Evolutionary conservation across 805 yeast species (phyloP).

Genomic region (Yarrowia yakushimensis): DNA sequence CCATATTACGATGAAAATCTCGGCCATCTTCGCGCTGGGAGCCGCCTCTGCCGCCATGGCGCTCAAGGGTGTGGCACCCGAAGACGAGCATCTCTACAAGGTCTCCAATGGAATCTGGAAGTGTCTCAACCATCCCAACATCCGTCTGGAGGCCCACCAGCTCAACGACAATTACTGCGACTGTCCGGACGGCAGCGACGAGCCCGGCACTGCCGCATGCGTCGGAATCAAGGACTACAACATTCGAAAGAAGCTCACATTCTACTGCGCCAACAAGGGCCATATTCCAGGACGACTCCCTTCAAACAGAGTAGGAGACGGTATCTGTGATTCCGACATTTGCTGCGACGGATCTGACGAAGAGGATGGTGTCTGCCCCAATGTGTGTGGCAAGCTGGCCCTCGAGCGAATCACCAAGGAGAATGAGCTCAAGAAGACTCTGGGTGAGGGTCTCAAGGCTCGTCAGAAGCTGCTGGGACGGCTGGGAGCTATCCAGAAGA

Average conservation of each 20-base stretch:
- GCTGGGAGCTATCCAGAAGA: conserved; percentile 34
- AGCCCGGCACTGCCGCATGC: conserved; percentile 93
- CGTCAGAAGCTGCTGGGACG: conserved; percentile 37
- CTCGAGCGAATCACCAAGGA: conserved; percentile 38
- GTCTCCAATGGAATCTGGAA: conserved; percentile 55
- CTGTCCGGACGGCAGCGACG: conserved; percentile 97
- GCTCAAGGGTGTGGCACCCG: conserved; percentile 24
- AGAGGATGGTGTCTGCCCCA: conserved; percentile 49
- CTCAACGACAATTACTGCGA: conserved; percentile 91
- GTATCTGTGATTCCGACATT: conserved; percentile 79
- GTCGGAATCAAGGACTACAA: conserved; percentile 28
- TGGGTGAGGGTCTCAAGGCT: conserved; percentile 40
- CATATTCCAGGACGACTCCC: conserved; percentile 61
- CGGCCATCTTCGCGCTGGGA: not conserved
- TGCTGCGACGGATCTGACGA: conserved; percentile 98
- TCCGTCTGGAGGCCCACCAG: conserved; percentile 54
- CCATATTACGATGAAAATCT: not conserved
- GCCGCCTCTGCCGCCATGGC: not conserved
- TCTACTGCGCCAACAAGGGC: conserved; percentile 78
- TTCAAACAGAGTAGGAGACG: conserved; percentile 73
- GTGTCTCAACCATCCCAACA: conserved; percentile 67
- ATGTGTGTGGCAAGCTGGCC: conserved; percentile 52
- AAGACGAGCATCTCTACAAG: conserved; percentile 40
- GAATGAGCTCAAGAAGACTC: conserved; percentile 29
- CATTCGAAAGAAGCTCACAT: conserved; percentile 38